Base-by-base conservation (phyloP, 306 rosid genomes). In the Comarum palustre region DNA sequence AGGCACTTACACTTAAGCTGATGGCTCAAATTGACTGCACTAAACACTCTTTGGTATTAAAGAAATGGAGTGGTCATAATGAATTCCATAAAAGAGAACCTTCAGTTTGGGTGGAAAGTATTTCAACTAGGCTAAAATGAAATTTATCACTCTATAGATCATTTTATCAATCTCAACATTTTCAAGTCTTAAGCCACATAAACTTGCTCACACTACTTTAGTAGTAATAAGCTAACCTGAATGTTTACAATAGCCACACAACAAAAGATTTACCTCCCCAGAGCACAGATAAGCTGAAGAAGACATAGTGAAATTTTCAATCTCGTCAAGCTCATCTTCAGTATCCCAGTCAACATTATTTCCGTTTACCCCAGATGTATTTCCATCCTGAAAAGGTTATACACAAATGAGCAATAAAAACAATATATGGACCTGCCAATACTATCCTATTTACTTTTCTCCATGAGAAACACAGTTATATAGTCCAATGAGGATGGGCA, bases 321-420 rank as follows among this genome's bases (percentile, higher is more conserved):
- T 89, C 80, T 93, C 98, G 34, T 52, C 58, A 3, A 76, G 83
- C 79, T 93, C 98, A 42, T 93, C 98, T 11, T 93, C 98, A 10
- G 90, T 82, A 78, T 86, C 90, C 98, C 97, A 93, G 77, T 93
- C 97, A 72, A 80, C 62, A 36, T 83, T 76, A 43, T 84, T 92
- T 79, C 79, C 66, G 55, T 80, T 87, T 61, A 68, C 72, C 58
- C 83, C 97, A 82, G 90, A 90, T 77, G 82, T 64, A 71, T 78
- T 86, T 41, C 80, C 93, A 66, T 69, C 87, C 98, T 93, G 88
- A 87, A 73, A 61, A 57, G 60, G 70, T 51, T 6, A 72, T 41
- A 19, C 16, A 60, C 71, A 51, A 25, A 50, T 67, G 20, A 69
- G 81, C 50, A 36, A 47, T 43, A 52, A 54, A 67, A 71, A 46